Base-by-base conservation (phyloP, 2,329 filamentous ascomycete genomes). In the Arthrobotrys iridis region DNA sequence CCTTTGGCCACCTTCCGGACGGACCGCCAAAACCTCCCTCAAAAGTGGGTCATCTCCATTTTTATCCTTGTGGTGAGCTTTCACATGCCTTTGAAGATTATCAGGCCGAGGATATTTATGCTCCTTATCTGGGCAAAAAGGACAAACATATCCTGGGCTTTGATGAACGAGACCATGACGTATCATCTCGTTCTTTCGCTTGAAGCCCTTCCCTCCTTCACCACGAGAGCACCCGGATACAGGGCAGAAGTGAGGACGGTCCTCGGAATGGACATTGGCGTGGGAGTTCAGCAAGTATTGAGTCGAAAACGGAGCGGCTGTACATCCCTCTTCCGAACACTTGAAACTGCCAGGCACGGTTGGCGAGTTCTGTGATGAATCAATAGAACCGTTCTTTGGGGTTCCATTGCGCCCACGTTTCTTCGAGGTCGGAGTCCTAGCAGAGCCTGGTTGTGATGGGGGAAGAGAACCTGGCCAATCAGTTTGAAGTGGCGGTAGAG, bases 81-180 rank as follows among this genome's bases (percentile, higher is more conserved):
- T 88, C 33, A 98, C 95, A 82, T 99, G 95, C 82, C 94, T 89
- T 84, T 97, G 94, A 66, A 99, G 84, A 84, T 98, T 98, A 82
- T 99, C 95, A 33, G 95, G 95, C 78, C 95, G 87, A 3, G 95
- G 95, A 81, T 98, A 98, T 81, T 91, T 93, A 82, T 97, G 94
- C 81, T 97, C 93, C 78, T 93, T 87, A 80, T 97, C 93, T 0
- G 93, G 91, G 82, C 95, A 99, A 81, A 97, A 98, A 0, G 95
- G 95, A 82, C 95, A 99, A 28, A 97, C 89, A 80, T 98, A 99
- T 74, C 94, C 94, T 0, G 95, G 95, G 5, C 93, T 96, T 78
- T 93, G 90, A 80, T 99, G 95, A 2, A 98, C 95, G 2, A 98
- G 86, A 0, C 94, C 93, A 80, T 91, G 89, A 26, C 89, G 83